Evolutionary conservation across 805 yeast species (phyloP).

Genomic region (Metschnikowia hibisci): DNA sequence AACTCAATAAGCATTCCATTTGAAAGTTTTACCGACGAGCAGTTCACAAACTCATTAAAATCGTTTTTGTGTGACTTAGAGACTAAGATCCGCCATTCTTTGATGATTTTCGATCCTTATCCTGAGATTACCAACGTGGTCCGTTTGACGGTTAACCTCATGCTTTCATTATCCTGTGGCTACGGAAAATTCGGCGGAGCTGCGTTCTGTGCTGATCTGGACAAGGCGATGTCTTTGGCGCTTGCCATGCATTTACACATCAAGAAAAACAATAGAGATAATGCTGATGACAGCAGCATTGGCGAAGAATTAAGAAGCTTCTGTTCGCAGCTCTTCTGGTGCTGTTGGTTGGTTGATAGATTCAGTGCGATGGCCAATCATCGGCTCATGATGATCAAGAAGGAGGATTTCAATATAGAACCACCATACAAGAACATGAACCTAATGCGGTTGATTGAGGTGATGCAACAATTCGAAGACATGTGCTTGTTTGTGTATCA

Average conservation of each 20-base stretch:
- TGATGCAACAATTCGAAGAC: conserved; percentile 29
- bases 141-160: conserved; percentile 21
- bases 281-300: neutral
- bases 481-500: conserved; percentile 29
- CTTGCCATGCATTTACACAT: conserved; percentile 21
- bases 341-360: conserved; percentile 30
- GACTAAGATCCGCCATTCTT: conserved; percentile 31
- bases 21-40: conserved; percentile 1
- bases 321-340: conserved; percentile 32
- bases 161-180: conserved; percentile 15
- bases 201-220: neutral
- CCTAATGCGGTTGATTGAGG: conserved; percentile 28
- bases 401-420: conserved; percentile 35
- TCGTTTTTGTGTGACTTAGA: conserved; percentile 25
- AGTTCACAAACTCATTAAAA: conserved; percentile 12
- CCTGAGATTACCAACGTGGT: conserved; percentile 31
- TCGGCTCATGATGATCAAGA: conserved; percentile 33
- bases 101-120: conserved; percentile 25
- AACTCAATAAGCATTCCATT: neutral
- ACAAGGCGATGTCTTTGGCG: neutral
- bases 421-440: conserved; percentile 25
- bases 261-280: neutral
- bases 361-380: conserved; percentile 37
- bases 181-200: conserved; percentile 1
- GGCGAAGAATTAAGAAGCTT: conserved; percentile 11